phyloP scores from a whole-genome alignment of 495 filamentous ascomycete species.

The Penicillium angulare region DNA sequence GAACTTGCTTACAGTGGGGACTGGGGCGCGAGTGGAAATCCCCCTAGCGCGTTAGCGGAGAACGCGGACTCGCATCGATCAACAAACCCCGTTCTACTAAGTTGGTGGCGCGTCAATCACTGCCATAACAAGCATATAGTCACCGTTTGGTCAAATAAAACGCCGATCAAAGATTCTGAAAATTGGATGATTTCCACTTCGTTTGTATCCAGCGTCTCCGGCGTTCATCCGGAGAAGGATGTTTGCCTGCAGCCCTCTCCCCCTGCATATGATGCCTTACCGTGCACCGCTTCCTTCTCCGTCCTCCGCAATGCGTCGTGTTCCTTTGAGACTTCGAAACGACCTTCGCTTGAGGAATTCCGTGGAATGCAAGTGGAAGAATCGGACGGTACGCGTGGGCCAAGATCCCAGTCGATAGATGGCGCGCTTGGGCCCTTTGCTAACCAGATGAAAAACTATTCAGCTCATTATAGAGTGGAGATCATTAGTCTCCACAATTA shows the following conservation, averaged over 20 bases:
- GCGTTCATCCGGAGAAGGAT: too few relatives aligned
- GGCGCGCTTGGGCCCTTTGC: not conserved
- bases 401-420: not conserved
- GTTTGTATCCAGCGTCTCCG: too few relatives aligned
- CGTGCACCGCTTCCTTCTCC: too few relatives aligned
- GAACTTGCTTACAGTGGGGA: too few relatives aligned
- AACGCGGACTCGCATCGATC: slow-evolving; percentile 3
- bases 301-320: too few relatives aligned
- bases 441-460: not conserved
- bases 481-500: not conserved
- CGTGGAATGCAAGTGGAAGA: too few relatives aligned
- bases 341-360: too few relatives aligned
- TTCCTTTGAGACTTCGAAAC: too few relatives aligned
- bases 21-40: not conserved
- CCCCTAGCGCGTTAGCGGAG: not conserved
- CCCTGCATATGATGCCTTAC: too few relatives aligned
- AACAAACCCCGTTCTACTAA: not conserved
- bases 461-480: not conserved
- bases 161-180: not conserved
- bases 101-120: slow-evolving; percentile 1
- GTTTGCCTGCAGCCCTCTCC: too few relatives aligned
- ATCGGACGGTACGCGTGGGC: too few relatives aligned
- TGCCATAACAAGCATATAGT: not conserved
- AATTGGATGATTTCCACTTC: too few relatives aligned
- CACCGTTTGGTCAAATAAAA: not conserved